Base-by-base conservation (phyloP, 352 stramenopile species). In the Albugo candida region DNA sequence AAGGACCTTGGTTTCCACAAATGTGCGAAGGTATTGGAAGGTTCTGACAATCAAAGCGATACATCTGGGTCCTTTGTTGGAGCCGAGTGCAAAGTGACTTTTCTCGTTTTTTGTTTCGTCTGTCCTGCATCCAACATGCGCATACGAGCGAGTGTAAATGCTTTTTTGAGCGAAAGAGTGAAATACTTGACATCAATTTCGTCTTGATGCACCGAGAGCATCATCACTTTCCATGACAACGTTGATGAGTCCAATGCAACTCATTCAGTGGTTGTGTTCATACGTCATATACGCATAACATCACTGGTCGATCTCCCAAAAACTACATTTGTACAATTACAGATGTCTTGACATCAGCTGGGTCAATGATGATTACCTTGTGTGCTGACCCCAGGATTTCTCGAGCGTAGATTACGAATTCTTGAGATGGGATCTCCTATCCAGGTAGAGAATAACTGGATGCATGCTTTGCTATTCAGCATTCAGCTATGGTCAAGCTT, bases 1-100 rank as follows among this genome's bases (percentile, higher is more conserved):
- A 16, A 95, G 64, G 47, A 97, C 96, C 85, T 94, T 94, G 39
- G 95, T 63, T 61, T 95, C 86, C 0, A 83, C 85, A 43, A 96
- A 94, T 38, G 85, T 96, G 40, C 75, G 61, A 58, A 96, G 84
- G 51, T 96, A 95, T 61, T 97, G 85, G 20, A 93, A 55, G 45
- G 81, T 88, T 49, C 92, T 72, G 52, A 96, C 21, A 83, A 68
- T 17, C 66, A 76, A 31, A 97, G 82, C 54, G 83, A 70, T 19
- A 92, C 67, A 36, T 79, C 80, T 49, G 81, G 70, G 42, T 78
- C 65, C 12, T 69, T 67, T 14, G 3, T 65, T 70, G 12, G 81
- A 68, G 27, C 81, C 83, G 43, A 93, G 43, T 11, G 70, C 80
- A 51, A 96, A 93, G 24, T 78, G 78, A 16, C 93, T 59, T 21